phyloP scores from a whole-genome alignment of 345 rosid species.

The Murraya koenigii region DNA sequence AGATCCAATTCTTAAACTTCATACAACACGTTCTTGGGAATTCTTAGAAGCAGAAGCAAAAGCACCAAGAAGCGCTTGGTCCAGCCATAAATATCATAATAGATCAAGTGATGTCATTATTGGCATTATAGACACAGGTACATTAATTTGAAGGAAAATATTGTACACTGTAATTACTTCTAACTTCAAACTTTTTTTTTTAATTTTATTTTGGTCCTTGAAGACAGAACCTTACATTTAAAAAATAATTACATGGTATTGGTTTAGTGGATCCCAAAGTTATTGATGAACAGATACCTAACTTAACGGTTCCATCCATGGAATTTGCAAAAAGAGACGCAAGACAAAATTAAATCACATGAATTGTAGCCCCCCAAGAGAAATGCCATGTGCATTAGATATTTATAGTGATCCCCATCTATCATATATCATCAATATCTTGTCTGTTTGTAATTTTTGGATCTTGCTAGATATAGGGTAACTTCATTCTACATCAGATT shows the following conservation, averaged over 20 bases:
- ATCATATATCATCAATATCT: neutral
- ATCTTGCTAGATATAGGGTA: neutral
- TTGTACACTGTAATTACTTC: neutral
- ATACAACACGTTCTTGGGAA: slow-evolving; percentile 91
- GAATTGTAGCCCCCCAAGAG: neutral
- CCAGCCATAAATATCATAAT: slow-evolving; percentile 8
- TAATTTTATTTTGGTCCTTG: neutral
- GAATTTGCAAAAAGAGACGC: neutral
- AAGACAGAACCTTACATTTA: neutral
- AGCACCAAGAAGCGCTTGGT: slow-evolving; percentile 11
- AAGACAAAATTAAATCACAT: neutral
- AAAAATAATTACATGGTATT: neutral
- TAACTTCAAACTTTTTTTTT: too few relatives aligned
- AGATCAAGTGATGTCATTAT: slow-evolving; percentile 49
- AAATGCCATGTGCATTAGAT: neutral
- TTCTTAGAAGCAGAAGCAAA: slow-evolving; percentile 36
- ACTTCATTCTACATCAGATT: neutral
- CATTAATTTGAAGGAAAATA: neutral
- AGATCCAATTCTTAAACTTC: slow-evolving; percentile 58
- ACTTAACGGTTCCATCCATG: neutral
- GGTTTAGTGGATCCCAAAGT: neutral
- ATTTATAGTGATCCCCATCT: neutral
- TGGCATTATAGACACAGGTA: slow-evolving; percentile 64
- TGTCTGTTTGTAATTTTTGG: neutral
- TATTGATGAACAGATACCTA: neutral